These are phyloP conservation scores for Monilinia vaccinii-corymbosi DNA, from an alignment of 2,329 filamentous ascomycete species.

Conservation along the genomic window DNA sequence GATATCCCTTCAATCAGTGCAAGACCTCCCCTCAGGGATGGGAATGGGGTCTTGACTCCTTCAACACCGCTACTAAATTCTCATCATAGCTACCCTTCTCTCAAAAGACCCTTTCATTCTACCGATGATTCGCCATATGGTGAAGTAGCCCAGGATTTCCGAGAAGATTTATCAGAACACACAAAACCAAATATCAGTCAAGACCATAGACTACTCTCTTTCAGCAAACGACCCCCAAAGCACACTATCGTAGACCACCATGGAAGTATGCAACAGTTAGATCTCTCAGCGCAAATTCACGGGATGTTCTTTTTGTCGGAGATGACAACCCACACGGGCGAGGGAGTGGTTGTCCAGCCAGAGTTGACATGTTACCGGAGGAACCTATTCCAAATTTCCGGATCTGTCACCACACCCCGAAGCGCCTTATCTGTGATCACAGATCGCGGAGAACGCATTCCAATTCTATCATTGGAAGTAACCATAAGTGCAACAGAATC, in stretches of 20 bases:
- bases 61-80: constrained; percentile 25
- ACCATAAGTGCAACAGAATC: constrained; percentile 90
- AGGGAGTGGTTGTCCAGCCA: constrained; percentile 49
- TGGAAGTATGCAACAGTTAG: constrained; percentile 39
- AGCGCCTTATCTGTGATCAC: constrained; percentile 72
- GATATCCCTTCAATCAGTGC: constrained; percentile 25
- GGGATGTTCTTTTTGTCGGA: constrained; percentile 87
- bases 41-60: constrained; percentile 19
- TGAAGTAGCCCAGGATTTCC: constrained; percentile 24
- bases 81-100: constrained; percentile 28
- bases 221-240: constrained; percentile 31
- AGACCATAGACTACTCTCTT: constrained; percentile 30
- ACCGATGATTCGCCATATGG: constrained; percentile 25
- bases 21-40: constrained; percentile 18
- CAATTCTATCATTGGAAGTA: constrained; percentile 75
- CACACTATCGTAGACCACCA: constrained; percentile 40
- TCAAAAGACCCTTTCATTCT: constrained; percentile 27
- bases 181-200: constrained; percentile 28
- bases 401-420: constrained; percentile 72
- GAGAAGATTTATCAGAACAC: constrained; percentile 26
- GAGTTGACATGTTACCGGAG: constrained; percentile 93
- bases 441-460: constrained; percentile 75
- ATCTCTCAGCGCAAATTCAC: constrained; percentile 61
- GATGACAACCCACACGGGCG: constrained; percentile 36
- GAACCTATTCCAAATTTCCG: constrained; percentile 93